Evolutionary conservation across 305 asterid genomes (phyloP).

Genomic region (Solanum chacoense): DNA sequence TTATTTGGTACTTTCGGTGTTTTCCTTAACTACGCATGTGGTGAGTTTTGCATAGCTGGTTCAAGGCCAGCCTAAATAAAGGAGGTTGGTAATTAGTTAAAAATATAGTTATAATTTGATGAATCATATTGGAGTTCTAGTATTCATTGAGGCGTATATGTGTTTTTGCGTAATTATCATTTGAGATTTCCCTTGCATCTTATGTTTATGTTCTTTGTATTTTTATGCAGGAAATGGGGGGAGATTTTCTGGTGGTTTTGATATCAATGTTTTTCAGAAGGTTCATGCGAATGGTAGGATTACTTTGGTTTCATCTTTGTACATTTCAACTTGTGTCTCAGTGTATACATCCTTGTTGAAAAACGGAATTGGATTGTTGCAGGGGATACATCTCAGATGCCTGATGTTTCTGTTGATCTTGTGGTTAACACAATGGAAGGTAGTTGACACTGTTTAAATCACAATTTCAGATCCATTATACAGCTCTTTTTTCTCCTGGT

Average conservation of each 20-base stretch:
- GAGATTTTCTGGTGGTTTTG: slow-evolving; percentile 86
- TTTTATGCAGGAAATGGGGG: slow-evolving; percentile 60
- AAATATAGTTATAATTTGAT: neutral
- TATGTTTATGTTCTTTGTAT: neutral
- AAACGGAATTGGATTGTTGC: slow-evolving; percentile 16
- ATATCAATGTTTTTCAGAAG: slow-evolving; percentile 68
- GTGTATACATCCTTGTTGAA: neutral
- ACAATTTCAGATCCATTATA: neutral
- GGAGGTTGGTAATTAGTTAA: neutral
- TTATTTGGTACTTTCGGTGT: neutral
- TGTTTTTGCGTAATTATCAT: neutral
- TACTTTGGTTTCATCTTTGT: neutral
- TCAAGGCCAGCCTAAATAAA: neutral
- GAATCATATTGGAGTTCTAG: neutral
- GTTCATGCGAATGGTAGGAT: slow-evolving; percentile 57
- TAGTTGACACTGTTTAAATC: slow-evolving; percentile 8
- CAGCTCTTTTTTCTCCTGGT: neutral
- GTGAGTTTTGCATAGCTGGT: neutral
- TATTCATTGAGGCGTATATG: neutral
- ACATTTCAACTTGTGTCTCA: neutral
- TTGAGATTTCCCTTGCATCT: neutral
- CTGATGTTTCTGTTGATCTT: slow-evolving; percentile 48
- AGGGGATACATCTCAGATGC: slow-evolving; percentile 64
- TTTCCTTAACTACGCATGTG: neutral
- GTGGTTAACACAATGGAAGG: slow-evolving; percentile 61